Percentiles rank a stretch among this genome's conserved stretches.
phyloP scores from a whole-genome alignment of 352 stramenopile genomes.

The Phytophthora idaei region DNA sequence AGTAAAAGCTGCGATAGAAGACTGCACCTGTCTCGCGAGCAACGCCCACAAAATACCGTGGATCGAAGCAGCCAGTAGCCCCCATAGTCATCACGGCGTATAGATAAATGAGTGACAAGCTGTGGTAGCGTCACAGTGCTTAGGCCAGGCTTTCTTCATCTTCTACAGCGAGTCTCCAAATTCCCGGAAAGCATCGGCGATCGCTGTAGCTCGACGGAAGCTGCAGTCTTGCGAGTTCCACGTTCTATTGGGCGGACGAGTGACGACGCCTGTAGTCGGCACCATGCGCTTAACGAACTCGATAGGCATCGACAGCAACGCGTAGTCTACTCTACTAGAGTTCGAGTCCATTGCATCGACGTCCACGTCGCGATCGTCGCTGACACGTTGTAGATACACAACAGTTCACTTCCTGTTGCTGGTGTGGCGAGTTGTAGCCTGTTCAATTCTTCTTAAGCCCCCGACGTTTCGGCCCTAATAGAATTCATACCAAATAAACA shows the following conservation, averaged over 20 bases:
- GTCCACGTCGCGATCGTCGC: slow-evolving; percentile 25
- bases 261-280: slow-evolving; percentile 20
- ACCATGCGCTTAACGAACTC: slow-evolving; percentile 25
- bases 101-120: slow-evolving; percentile 20
- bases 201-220: slow-evolving; percentile 17
- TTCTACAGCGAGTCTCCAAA: slow-evolving; percentile 18
- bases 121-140: slow-evolving; percentile 9
- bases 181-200: slow-evolving; percentile 29
- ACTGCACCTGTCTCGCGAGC: slow-evolving; percentile 5
- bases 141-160: slow-evolving; percentile 5
- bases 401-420: too few relatives aligned
- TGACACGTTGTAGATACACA: not conserved
- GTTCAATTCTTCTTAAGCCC: too few relatives aligned
- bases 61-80: slow-evolving; percentile 24
- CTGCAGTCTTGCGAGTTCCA: slow-evolving; percentile 16
- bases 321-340: slow-evolving; percentile 32
- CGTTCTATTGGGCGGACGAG: slow-evolving; percentile 6
- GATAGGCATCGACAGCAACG: slow-evolving; percentile 31
- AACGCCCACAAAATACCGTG: slow-evolving; percentile 26
- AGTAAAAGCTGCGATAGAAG: slow-evolving; percentile 18
- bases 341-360: slow-evolving; percentile 27
- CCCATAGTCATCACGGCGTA: slow-evolving; percentile 17
- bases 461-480: too few relatives aligned
- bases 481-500: too few relatives aligned
- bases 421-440: too few relatives aligned